A percentile compares a stretch with the other conserved stretches of the same genome.
phyloP scores from a whole-genome alignment of 225 moss, liverwort and hornwort species.

The Physcomitrium patens region DNA sequence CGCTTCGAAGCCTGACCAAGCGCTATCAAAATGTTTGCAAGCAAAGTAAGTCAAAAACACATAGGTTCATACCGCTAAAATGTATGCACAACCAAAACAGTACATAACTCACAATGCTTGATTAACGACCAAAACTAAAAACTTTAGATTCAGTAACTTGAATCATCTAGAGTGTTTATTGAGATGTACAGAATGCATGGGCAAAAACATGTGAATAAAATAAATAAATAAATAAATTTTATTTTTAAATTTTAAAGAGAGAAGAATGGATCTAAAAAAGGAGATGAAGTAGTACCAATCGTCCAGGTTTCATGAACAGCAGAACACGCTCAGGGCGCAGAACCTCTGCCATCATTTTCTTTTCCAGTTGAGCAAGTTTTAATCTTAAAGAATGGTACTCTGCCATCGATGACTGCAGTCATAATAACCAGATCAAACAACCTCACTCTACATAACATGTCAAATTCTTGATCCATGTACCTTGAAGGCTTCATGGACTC shows the following conservation, averaged over 20 bases:
- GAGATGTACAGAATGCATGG: slow-evolving; percentile 5
- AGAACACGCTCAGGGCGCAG: slow-evolving; percentile 84
- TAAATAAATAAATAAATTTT: slow-evolving; percentile 12
- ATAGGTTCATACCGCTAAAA: neutral
- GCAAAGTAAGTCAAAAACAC: slow-evolving; percentile 7
- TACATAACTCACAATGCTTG: neutral
- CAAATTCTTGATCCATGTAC: slow-evolving; percentile 10
- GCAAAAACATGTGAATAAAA: neutral
- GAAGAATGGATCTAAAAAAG: neutral
- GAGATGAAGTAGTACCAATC: slow-evolving; percentile 65
- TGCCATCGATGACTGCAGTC: slow-evolving; percentile 70
- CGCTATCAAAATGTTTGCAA: slow-evolving; percentile 18
- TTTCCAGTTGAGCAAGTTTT: slow-evolving; percentile 79
- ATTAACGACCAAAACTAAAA: slow-evolving; percentile 18
- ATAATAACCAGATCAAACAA: slow-evolving; percentile 27
- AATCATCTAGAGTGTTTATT: slow-evolving; percentile 16
- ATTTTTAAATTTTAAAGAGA: slow-evolving; percentile 11
- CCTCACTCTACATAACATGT: neutral
- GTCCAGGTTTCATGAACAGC: slow-evolving; percentile 88
- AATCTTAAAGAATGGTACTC: slow-evolving; percentile 86
- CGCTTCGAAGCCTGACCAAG: neutral
- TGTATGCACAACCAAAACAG: slow-evolving; percentile 2
- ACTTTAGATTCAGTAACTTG: neutral
- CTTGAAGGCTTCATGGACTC: neutral
- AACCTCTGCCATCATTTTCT: slow-evolving; percentile 95